These are phyloP conservation scores for Citrus trifoliata DNA, from an alignment of 345 rosid genomes.

Conservation along the genomic window DNA sequence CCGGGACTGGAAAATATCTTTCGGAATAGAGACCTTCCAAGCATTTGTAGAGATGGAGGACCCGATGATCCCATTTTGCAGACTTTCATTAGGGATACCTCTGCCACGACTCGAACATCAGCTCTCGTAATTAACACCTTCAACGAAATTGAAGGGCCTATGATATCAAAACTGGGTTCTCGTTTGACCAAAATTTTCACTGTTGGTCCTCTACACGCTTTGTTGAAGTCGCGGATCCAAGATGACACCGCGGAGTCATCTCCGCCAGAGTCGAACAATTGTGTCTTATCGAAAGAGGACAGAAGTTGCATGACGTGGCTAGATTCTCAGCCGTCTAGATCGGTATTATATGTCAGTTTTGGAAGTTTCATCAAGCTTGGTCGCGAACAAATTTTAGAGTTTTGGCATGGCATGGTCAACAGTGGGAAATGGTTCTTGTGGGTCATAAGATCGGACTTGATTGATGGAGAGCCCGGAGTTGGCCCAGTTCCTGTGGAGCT, in stretches of 20 bases:
- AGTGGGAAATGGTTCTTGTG: slow-evolving; percentile 24
- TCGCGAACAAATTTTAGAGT: slow-evolving; percentile 14
- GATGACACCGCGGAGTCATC: background rate
- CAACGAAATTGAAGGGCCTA: background rate
- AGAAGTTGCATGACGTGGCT: slow-evolving; percentile 23
- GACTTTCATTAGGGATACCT: background rate
- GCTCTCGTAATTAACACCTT: background rate
- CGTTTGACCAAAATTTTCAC: slow-evolving; percentile 18
- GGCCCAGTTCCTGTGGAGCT: background rate
- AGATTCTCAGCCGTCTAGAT: slow-evolving; percentile 8
- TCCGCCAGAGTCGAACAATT: slow-evolving; percentile 10
- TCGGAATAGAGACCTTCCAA: background rate
- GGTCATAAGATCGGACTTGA: slow-evolving; percentile 15
- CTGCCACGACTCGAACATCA: background rate
- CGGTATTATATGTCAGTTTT: slow-evolving; percentile 24
- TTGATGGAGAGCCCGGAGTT: background rate
- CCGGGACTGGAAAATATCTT: background rate
- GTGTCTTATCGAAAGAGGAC: slow-evolving; percentile 13
- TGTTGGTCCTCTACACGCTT: slow-evolving; percentile 33
- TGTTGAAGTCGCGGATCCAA: background rate
- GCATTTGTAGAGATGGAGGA: background rate
- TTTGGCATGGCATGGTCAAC: slow-evolving; percentile 20
- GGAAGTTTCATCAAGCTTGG: slow-evolving; percentile 12
- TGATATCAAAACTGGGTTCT: background rate
- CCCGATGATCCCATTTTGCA: background rate